A percentile compares a stretch with the other conserved stretches of the same genome.
These are phyloP conservation scores for Sambucus nigra DNA, from an alignment of 129 eudicot species.

Conservation along the genomic window DNA sequence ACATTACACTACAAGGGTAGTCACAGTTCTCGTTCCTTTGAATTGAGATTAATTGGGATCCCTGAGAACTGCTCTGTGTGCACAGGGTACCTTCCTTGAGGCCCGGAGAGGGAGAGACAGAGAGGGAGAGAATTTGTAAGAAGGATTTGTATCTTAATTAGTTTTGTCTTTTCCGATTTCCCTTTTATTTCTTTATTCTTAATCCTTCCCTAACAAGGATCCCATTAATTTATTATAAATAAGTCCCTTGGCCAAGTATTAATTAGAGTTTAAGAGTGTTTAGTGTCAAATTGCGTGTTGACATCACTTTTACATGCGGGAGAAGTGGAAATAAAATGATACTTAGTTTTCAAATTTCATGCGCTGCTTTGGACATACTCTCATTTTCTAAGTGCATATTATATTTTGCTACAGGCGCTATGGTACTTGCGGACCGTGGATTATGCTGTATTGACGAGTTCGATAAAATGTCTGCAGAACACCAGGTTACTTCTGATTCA, in stretches of 20 bases:
- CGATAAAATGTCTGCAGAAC: slow-evolving; percentile 96
- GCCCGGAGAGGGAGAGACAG: too few relatives aligned
- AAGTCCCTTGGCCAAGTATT: too few relatives aligned
- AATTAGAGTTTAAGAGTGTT: too few relatives aligned
- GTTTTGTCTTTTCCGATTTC: too few relatives aligned
- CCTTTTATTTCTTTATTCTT: too few relatives aligned
- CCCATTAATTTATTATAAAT: too few relatives aligned
- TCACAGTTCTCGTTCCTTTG: background rate
- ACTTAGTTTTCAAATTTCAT: background rate
- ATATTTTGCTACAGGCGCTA: slow-evolving; percentile 58
- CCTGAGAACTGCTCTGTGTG: background rate
- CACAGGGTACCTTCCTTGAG: too few relatives aligned
- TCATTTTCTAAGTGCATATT: background rate
- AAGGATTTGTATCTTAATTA: too few relatives aligned
- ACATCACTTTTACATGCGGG: background rate
- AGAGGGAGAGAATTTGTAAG: too few relatives aligned
- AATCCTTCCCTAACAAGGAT: too few relatives aligned
- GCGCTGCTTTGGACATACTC: background rate
- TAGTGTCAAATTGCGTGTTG: too few relatives aligned
- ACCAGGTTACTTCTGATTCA: slow-evolving; percentile 50
- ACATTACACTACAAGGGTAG: background rate
- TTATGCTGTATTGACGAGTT: slow-evolving; percentile 92
- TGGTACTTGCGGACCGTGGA: slow-evolving; percentile 99
- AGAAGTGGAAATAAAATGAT: background rate
- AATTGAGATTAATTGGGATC: background rate